Evolutionary conservation across 2,329 filamentous ascomycete species (phyloP).

Genomic region (Bipolaris cookei): DNA sequence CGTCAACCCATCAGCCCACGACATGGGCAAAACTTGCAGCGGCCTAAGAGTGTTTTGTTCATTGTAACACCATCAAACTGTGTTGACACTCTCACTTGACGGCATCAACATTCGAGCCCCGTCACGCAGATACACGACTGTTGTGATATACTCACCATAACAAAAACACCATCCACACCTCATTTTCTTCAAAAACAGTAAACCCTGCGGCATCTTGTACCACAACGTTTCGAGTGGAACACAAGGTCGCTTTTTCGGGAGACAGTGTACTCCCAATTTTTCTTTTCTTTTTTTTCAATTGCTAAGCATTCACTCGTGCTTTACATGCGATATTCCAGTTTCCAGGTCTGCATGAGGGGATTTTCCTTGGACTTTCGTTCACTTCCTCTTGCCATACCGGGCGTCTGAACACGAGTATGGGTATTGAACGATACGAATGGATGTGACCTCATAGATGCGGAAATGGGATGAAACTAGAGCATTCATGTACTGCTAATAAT

Average conservation of each 20-base stretch:
- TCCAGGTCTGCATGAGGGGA: slow-evolving; percentile 8
- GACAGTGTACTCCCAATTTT: slow-evolving; percentile 23
- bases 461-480: slow-evolving; percentile 10
- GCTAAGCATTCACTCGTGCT: slow-evolving; percentile 21
- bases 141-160: slow-evolving; percentile 11
- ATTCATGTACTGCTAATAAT: slow-evolving; percentile 28
- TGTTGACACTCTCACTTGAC: slow-evolving; percentile 13
- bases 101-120: background rate
- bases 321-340: slow-evolving; percentile 8
- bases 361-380: slow-evolving; percentile 11
- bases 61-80: background rate
- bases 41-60: slow-evolving; percentile 20
- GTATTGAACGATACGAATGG: slow-evolving; percentile 19
- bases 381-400: slow-evolving; percentile 18
- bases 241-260: slow-evolving; percentile 28
- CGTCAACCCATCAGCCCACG: slow-evolving; percentile 23
- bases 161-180: slow-evolving; percentile 21
- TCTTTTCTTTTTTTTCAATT: slow-evolving; percentile 17
- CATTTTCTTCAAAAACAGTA: slow-evolving; percentile 24
- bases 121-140: slow-evolving; percentile 11
- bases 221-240: slow-evolving; percentile 34
- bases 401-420: slow-evolving; percentile 26
- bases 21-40: slow-evolving; percentile 38
- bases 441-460: slow-evolving; percentile 17
- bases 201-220: slow-evolving; percentile 30